Percentiles rank a stretch among this genome's conserved stretches.
Evolutionary conservation across 306 rosid genomes (phyloP).

Genomic region (Sicyos baderoa): DNA sequence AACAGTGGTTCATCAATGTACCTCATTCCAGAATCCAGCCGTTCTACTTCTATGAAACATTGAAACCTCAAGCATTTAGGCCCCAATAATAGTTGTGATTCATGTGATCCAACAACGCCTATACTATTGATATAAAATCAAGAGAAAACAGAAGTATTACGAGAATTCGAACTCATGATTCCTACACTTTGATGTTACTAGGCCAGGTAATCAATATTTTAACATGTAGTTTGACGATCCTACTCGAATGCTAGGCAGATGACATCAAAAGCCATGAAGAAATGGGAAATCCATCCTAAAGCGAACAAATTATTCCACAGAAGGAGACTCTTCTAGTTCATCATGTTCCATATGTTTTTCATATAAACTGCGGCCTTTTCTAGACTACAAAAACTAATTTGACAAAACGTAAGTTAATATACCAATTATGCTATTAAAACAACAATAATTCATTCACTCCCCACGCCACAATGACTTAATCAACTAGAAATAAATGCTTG

Average conservation of each 20-base stretch:
- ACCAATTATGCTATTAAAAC: background rate
- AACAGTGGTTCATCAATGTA: slow-evolving; percentile 1
- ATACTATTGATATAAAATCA: background rate
- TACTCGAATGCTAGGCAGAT: background rate
- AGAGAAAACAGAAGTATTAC: background rate
- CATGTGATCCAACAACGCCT: background rate
- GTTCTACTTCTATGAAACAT: background rate
- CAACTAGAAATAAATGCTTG: background rate
- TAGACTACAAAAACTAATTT: background rate
- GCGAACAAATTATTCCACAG: slow-evolving; percentile 1
- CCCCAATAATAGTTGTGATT: background rate
- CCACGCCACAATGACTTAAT: background rate
- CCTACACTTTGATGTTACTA: background rate
- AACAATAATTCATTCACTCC: background rate
- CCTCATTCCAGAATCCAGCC: background rate
- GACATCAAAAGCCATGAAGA: slow-evolving; percentile 1
- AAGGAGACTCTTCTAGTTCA: background rate
- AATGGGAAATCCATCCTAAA: slow-evolving; percentile 9
- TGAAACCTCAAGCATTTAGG: background rate
- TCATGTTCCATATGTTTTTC: background rate
- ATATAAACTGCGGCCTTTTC: background rate
- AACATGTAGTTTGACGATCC: background rate
- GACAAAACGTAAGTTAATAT: background rate
- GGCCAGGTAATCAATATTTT: background rate
- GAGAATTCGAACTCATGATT: background rate